Percentiles rank a stretch among this genome's conserved stretches.
Conservation (phyloP, 192 early-diverging fungal species). For the Backusella luteola region DNA sequence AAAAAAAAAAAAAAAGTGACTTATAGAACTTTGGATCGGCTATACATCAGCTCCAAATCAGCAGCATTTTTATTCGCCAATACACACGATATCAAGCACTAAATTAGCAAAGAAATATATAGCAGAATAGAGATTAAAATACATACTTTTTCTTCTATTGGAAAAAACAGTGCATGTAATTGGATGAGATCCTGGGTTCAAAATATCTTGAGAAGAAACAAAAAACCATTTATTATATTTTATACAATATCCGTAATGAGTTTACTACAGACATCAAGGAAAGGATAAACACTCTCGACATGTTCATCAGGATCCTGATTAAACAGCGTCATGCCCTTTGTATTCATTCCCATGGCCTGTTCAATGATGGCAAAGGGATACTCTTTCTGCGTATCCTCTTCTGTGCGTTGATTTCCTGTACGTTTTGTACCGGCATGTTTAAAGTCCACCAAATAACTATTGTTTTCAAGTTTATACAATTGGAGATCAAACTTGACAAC, state of each 20-base stretch:
- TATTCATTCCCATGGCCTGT: background rate
- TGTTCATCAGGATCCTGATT: constrained; percentile 12
- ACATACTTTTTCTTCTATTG: too few species aligned
- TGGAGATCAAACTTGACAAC: constrained; percentile 94
- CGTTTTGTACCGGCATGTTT: constrained; percentile 64
- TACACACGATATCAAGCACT: too few species aligned
- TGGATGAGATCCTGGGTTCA: too few species aligned
- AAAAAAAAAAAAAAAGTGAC: too few species aligned
- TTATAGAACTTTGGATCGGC: too few species aligned
- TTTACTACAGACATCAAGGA: constrained; percentile 93
- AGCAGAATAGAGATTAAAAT: too few species aligned
- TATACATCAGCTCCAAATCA: too few species aligned
- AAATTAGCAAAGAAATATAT: too few species aligned
- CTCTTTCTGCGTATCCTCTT: background rate
- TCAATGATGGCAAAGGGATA: background rate
- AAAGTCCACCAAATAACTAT: constrained; percentile 96
- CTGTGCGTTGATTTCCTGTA: background rate
- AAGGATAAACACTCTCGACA: constrained; percentile 58
- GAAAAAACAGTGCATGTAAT: too few species aligned
- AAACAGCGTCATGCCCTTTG: background rate
- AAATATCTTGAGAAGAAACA: too few species aligned
- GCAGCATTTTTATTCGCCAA: too few species aligned
- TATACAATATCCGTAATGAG: constrained; percentile 89
- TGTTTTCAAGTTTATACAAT: constrained; percentile 86
- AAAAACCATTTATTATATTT: background rate